Base-by-base conservation (phyloP, 2,329 filamentous ascomycete species). In the Fusarium phyllophilum region DNA sequence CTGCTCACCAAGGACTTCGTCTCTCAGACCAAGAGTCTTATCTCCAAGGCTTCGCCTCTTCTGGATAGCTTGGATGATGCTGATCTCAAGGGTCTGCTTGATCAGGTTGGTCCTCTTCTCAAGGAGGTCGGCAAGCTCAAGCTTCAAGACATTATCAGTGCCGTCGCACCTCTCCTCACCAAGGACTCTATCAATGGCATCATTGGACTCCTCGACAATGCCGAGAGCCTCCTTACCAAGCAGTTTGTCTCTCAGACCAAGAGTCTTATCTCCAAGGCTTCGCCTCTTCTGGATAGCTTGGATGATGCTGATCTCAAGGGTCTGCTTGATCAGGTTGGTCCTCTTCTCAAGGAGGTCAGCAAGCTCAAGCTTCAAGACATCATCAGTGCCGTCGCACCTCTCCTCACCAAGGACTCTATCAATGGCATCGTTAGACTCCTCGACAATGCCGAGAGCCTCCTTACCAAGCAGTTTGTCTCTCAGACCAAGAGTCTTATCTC, bases 21-120 rank as follows among this genome's bases (percentile, higher is more conserved):
- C 5, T 68, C 72, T 2, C 65, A 75, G 13, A 73, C 79, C 0
- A 77, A 79, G 22, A 68, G 71, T 8, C 66, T 81, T 3, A 70
- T 81, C 13, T 67, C 71, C 1, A 75, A 75, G 36, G 79, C 80
- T 64, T 67, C 64, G 33, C 82, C 83, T 1, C 69, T 84, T 0
- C 71, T 85, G 2, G 72, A 76, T 10, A 79, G 77, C 5, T 68
- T 84, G 10, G 78, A 78, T 48, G 79, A 81, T 49, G 78, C 83
- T 15, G 80, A 84, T 41, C 62, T 84, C 0, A 61, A 79, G 59
- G 79, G 78, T 12, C 29, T 80, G 1, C 68, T 80, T 10, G 75
- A 81, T 17, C 79, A 82, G 6, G 51, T 84, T 4, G 77, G 77
- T 10, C 83, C 83, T 1, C 67, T 85, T 0, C 70, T 84, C 1